phyloP scores from a whole-genome alignment of 257 asterid species.

The Salvia rosmarinus region DNA sequence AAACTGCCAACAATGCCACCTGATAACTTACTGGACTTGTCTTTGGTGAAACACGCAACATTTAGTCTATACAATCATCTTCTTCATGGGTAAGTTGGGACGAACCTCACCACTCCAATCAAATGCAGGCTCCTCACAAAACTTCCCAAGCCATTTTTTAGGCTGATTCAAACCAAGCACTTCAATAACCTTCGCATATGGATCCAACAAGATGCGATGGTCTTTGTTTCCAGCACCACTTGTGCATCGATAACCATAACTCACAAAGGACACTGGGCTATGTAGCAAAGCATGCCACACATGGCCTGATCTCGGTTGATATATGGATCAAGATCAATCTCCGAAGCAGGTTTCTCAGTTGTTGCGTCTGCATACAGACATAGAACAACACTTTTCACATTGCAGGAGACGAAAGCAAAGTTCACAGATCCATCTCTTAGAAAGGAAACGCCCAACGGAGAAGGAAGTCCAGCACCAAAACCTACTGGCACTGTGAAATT shows the following conservation, averaged over 20 bases:
- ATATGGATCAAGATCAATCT: constrained; percentile 92
- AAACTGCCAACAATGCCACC: constrained; percentile 65
- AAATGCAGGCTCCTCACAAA: constrained; percentile 61
- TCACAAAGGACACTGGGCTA: constrained; percentile 53
- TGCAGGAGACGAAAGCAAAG: constrained; percentile 70
- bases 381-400: constrained; percentile 63
- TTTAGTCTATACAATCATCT: constrained; percentile 72
- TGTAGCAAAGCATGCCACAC: constrained; percentile 83
- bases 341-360: constrained; percentile 66
- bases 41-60: constrained; percentile 58
- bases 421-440: constrained; percentile 60
- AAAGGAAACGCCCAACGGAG: constrained; percentile 76
- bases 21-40: constrained; percentile 71
- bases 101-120: constrained; percentile 74
- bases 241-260: constrained; percentile 82
- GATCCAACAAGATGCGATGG: constrained; percentile 67
- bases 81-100: constrained; percentile 71
- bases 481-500: constrained; percentile 85
- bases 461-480: constrained; percentile 74
- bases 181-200: constrained; percentile 72
- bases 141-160: constrained; percentile 50
- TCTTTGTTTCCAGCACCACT: constrained; percentile 41
- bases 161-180: constrained; percentile 43
- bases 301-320: constrained; percentile 75
- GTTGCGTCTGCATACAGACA: constrained; percentile 69